A percentile compares a stretch with the other conserved stretches of the same genome.
These are phyloP conservation scores for Strigomonas galati DNA, from an alignment of 208 protist species.

Conservation along the genomic window DNA sequence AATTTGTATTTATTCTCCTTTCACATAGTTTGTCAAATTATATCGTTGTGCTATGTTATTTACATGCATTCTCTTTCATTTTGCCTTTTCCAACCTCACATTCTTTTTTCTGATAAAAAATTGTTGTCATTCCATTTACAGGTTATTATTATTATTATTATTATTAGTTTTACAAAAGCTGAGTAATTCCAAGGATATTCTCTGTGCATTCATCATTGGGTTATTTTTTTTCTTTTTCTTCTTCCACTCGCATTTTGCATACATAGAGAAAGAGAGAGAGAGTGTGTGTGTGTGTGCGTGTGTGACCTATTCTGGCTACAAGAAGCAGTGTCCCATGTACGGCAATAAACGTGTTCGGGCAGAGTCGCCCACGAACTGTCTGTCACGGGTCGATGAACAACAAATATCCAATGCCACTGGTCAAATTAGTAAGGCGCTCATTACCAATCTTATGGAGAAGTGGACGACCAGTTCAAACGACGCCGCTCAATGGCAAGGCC, in stretches of 20 bases:
- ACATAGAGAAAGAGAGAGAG: not conserved
- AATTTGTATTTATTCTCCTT: not conserved
- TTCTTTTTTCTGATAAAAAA: conserved; percentile 8
- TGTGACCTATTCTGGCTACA: no score
- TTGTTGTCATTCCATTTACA: not conserved
- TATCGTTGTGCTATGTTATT: not conserved
- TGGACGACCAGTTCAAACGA: no score
- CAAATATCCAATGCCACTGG: no score
- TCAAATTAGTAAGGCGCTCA: no score
- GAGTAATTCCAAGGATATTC: not conserved
- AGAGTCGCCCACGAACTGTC: no score
- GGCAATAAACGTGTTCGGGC: not conserved
- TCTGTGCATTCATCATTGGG: not conserved
- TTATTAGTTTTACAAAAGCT: not conserved
- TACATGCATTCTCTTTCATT: not conserved
- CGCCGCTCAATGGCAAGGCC: no score
- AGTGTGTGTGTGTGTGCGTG: not conserved
- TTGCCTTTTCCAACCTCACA: not conserved
- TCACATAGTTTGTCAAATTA: no score
- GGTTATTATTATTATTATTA: no score
- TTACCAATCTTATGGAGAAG: no score
- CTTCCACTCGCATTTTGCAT: not conserved
- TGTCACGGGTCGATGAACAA: no score
- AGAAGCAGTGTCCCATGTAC: not conserved
- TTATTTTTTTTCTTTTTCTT: conserved; percentile 14